These are phyloP conservation scores for Sordariomycetes sp. DNA, from an alignment of 2,329 filamentous ascomycete species.

Conservation along the genomic window DNA sequence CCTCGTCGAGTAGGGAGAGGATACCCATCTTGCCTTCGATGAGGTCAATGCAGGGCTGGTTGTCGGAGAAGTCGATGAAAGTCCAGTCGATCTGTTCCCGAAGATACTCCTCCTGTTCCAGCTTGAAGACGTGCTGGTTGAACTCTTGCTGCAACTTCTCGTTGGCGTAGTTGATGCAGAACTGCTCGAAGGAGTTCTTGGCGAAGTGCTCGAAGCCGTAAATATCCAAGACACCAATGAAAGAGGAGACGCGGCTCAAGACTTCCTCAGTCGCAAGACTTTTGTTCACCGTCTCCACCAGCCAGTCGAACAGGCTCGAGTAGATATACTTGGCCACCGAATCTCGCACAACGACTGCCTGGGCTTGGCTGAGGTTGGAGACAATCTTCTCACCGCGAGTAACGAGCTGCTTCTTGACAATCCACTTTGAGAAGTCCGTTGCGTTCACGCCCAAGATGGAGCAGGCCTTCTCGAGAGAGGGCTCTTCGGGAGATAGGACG, in stretches of 20 bases:
- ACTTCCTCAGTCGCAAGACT: slow-evolving; percentile 86
- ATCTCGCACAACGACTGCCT: slow-evolving; percentile 88
- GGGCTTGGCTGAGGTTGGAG: slow-evolving; percentile 86
- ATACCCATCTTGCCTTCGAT: slow-evolving; percentile 97
- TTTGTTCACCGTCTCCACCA: slow-evolving; percentile 92
- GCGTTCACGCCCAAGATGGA: slow-evolving; percentile 79
- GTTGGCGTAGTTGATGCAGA: slow-evolving; percentile 99
- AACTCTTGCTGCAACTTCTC: slow-evolving; percentile 99
- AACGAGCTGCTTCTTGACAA: slow-evolving; percentile 95
- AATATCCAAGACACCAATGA: slow-evolving; percentile 98
- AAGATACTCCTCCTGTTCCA: slow-evolving; percentile 96
- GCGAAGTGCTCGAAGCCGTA: slow-evolving; percentile 99
- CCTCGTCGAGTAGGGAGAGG: slow-evolving; percentile 84
- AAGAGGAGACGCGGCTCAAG: slow-evolving; percentile 68
- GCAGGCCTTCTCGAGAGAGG: slow-evolving; percentile 72
- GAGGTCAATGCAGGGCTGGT: slow-evolving; percentile 96
- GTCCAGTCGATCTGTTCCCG: slow-evolving; percentile 97
- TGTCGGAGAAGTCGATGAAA: slow-evolving; percentile 98
- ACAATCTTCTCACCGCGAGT: slow-evolving; percentile 96
- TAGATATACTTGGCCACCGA: slow-evolving; percentile 99
- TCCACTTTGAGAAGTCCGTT: slow-evolving; percentile 89
- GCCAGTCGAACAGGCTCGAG: slow-evolving; percentile 96
- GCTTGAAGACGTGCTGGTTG: slow-evolving; percentile 98
- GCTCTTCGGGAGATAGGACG: slow-evolving; percentile 68
- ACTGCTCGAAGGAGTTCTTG: slow-evolving; percentile 99